Evolutionary conservation across 768 basidiomycete genomes (phyloP), one percentile per base, ranked within the genome.

Genomic region (Panaeolus cyanescens): DNA sequence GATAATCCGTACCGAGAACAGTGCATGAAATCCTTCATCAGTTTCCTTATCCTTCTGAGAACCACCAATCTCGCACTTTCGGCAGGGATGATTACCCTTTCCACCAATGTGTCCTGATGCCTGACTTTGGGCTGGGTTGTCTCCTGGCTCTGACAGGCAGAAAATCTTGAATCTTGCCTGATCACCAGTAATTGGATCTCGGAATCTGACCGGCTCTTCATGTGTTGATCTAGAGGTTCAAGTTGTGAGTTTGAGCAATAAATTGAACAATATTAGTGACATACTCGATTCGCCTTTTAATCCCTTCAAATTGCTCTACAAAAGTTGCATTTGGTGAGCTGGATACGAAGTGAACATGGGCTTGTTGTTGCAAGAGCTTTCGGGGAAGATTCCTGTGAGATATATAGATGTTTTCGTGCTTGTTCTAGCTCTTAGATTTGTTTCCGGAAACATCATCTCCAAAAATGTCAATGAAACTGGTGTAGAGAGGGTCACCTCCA

Each of bases 361-460:
- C 74, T 56, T 80, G 70, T 55, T 79, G 77, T 2, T 77, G 68
- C 0, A 80, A 64, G 9, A 79, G 65, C 30, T 67, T 55, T 9
- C 70, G 67, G 0, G 77, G 80, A 0, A 81, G 65, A 57, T 75
- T 78, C 13, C 68, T 60, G 39, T 80, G 74, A 1, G 67, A 72
- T 22, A 78, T 65, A 54, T 80, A 81, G 0, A 76, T 71, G 54
- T 79, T 81, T 66, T 68, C 74, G 56, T 83, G 81, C 54, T 80
- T 79, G 62, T 81, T 82, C 72, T 74, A 82, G 36, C 74, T 74
- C 63, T 82, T 82, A 3, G 74, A 76, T 9, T 69, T 62, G 59
- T 82, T 81, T 8, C 79, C 79, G 0, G 79, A 83, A 0, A 80
- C 75, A 65, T 83, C 78, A 57, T 83, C 79, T 1, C 72, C 68